Percentiles rank a stretch among this genome's conserved stretches.
Conservation (phyloP, 1,284 basidiomycete species). For the Pseudozyma flocculosa region DNA sequence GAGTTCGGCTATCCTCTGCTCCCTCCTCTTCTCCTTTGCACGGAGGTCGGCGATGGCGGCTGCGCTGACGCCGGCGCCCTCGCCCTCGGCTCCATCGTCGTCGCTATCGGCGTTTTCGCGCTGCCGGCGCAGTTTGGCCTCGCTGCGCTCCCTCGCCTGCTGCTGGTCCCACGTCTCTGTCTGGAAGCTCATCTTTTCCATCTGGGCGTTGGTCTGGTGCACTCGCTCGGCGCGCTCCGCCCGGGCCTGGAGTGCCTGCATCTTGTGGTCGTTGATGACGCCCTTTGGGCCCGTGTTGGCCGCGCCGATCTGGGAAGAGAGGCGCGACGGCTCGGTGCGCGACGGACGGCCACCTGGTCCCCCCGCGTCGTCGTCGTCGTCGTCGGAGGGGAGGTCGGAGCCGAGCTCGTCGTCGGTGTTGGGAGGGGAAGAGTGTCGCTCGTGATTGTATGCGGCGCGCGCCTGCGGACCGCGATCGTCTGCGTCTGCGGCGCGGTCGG, state of each 20-base stretch:
- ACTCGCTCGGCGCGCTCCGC: conserved; percentile 9
- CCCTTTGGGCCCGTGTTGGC: conserved; percentile 47
- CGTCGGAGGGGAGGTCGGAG: conserved; percentile 25
- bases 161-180: conserved; percentile 37
- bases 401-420: conserved; percentile 44
- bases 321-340: too few relatives aligned
- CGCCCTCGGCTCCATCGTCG: conserved; percentile 7
- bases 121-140: conserved; percentile 5
- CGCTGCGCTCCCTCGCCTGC: conserved; percentile 15
- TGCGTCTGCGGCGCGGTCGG: conserved; percentile 11
- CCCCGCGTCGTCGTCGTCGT: conserved; percentile 17
- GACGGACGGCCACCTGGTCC: not conserved
- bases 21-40: conserved; percentile 28
- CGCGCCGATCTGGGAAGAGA: conserved; percentile 7
- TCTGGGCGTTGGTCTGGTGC: conserved; percentile 19
- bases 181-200: conserved; percentile 24
- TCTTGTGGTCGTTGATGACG: conserved; percentile 33
- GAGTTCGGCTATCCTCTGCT: conserved; percentile 33
- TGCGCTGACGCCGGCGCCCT: conserved; percentile 7
- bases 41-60: conserved; percentile 29
- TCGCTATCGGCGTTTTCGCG: conserved; percentile 10
- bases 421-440: conserved; percentile 4
- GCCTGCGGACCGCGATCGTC: conserved; percentile 20
- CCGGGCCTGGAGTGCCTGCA: conserved; percentile 13
- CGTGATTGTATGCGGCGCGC: not conserved